Conservation (phyloP, 2,329 filamentous ascomycete genomes). For the Xylariaceae sp. region DNA sequence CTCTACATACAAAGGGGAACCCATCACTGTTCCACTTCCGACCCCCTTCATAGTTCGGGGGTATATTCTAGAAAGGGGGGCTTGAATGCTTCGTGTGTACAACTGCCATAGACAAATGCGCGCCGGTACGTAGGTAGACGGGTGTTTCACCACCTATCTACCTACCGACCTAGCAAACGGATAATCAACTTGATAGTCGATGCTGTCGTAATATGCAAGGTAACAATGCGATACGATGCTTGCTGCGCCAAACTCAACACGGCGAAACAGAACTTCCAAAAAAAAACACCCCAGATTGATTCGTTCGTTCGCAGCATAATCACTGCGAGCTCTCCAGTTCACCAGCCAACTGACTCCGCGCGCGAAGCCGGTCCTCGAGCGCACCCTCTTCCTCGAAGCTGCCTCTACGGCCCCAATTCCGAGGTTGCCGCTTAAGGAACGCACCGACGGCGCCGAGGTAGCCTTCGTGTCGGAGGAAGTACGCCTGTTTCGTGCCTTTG, state of each 20-base stretch:
- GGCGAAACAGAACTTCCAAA: not conserved
- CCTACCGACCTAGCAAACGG: not conserved
- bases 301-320: not conserved
- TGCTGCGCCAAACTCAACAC: not conserved
- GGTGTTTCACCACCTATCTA: not conserved
- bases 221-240: not conserved
- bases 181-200: not conserved
- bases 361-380: constrained; percentile 31
- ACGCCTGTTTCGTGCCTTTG: constrained; percentile 87
- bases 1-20: no score
- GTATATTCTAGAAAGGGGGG: not conserved
- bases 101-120: not conserved
- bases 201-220: not conserved
- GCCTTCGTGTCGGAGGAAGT: constrained; percentile 91
- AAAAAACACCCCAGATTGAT: not conserved
- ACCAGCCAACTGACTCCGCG: constrained; percentile 8
- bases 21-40: no score
- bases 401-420: constrained; percentile 81
- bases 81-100: not conserved
- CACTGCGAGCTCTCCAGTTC: not conserved
- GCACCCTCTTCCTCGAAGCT: constrained; percentile 56
- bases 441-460: constrained; percentile 92
- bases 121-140: not conserved
- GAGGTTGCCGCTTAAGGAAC: constrained; percentile 84
- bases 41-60: not conserved